These are phyloP conservation scores for Tetraselmis chui DNA, from an alignment of 139 green algal genomes.

Conservation along the genomic window DNA sequence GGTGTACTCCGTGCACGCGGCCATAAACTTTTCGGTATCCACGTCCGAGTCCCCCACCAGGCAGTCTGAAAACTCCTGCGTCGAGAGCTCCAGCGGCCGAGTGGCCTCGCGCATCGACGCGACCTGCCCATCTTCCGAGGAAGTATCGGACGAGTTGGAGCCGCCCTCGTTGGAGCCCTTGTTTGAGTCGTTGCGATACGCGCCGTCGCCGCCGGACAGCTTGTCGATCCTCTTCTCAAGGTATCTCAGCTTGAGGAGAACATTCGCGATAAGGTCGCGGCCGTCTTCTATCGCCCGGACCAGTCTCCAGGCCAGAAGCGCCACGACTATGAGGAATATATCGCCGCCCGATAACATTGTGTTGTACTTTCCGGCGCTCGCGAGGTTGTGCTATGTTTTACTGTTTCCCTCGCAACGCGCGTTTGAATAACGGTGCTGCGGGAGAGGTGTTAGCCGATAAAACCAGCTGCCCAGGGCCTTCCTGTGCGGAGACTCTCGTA, in stretches of 20 bases:
- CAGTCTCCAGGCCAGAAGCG: not conserved
- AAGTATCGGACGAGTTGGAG: not conserved
- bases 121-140: not conserved
- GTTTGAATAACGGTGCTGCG: too few species aligned
- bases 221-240: not conserved
- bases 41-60: not conserved
- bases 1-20: not conserved
- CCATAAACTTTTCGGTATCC: not conserved
- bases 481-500: too few species aligned
- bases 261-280: not conserved
- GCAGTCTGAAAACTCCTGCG: not conserved
- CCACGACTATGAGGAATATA: not conserved
- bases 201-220: not conserved
- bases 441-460: too few species aligned
- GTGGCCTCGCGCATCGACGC: not conserved
- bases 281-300: not conserved
- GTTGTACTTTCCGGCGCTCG: too few species aligned
- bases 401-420: too few species aligned
- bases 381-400: too few species aligned
- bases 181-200: too few species aligned
- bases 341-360: too few species aligned
- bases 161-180: not conserved
- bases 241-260: not conserved
- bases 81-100: not conserved
- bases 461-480: too few species aligned